Evolutionary conservation across 805 yeast genomes (phyloP).

Genomic region (Myxozyma geophila): DNA sequence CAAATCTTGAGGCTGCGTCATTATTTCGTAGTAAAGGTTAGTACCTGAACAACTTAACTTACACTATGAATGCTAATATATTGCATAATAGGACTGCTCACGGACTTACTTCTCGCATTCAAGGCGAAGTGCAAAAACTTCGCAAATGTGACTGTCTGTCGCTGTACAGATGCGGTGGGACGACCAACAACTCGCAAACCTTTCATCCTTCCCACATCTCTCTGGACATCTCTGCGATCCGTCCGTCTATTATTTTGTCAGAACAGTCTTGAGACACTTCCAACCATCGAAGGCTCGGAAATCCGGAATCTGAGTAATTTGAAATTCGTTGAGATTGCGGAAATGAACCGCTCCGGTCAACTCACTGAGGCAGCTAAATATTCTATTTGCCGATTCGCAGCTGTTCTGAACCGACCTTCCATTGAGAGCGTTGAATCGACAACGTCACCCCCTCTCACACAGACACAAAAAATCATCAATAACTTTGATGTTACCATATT

Average conservation of each 20-base stretch:
- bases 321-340: slow-evolving; percentile 1
- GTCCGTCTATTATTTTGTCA: slow-evolving; percentile 18
- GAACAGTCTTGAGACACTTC: background rate
- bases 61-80: background rate
- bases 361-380: background rate
- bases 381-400: slow-evolving; percentile 6
- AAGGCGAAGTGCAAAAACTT: slow-evolving; percentile 7
- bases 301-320: background rate
- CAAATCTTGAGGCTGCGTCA: slow-evolving; percentile 14
- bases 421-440: background rate
- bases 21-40: slow-evolving; percentile 13
- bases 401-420: background rate
- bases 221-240: slow-evolving; percentile 21
- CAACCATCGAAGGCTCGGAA: background rate
- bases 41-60: background rate
- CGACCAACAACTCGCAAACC: slow-evolving; percentile 9
- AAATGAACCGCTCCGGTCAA: background rate
- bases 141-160: slow-evolving; percentile 13
- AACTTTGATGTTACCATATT: slow-evolving; percentile 8
- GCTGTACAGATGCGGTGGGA: slow-evolving; percentile 13
- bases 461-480: background rate
- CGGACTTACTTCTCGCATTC: slow-evolving; percentile 15
- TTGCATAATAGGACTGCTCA: background rate
- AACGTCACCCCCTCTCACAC: background rate
- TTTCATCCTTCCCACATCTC: slow-evolving; percentile 12